Percentiles rank a stretch among this genome's conserved stretches.
Conservation (phyloP, 2,329 filamentous ascomycete genomes). For the Diplocarpon rosae region DNA sequence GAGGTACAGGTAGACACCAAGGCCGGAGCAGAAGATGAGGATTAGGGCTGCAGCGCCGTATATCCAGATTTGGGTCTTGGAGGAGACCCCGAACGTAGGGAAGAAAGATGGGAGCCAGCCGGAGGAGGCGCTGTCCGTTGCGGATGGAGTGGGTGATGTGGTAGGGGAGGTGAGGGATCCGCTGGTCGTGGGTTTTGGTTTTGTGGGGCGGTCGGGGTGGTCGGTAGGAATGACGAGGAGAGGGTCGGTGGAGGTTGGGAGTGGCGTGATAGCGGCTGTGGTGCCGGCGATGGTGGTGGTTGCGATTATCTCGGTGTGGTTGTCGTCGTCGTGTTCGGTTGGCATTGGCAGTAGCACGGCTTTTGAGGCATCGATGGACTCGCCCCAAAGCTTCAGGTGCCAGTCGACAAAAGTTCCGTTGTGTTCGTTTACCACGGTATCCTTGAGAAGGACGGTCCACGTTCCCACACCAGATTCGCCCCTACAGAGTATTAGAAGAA, state of each 20-base stretch:
- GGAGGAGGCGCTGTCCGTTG: conserved; percentile 21
- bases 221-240: conserved; percentile 42
- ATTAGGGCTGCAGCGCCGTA: conserved; percentile 81
- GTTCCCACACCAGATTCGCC: conserved; percentile 79
- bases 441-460: conserved; percentile 86
- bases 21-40: conserved; percentile 65
- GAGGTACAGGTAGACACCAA: conserved; percentile 73
- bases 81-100: conserved; percentile 80
- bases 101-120: conserved; percentile 72
- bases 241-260: conserved; percentile 32
- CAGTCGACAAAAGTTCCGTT: conserved; percentile 78
- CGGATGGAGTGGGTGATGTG: conserved; percentile 23
- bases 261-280: conserved; percentile 33
- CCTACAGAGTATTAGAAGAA: conserved; percentile 40
- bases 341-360: conserved; percentile 72
- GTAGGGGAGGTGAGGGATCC: conserved; percentile 12
- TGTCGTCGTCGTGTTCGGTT: conserved; percentile 68
- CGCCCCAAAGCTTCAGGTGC: conserved; percentile 90
- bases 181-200: conserved; percentile 26
- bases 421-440: conserved; percentile 66
- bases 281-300: conserved; percentile 49
- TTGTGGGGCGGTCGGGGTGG: conserved; percentile 53
- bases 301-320: conserved; percentile 55
- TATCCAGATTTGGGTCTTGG: conserved; percentile 86
- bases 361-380: conserved; percentile 65